These are phyloP conservation scores for Colletotrichum sp. DNA, from an alignment of 2,329 filamentous ascomycete genomes.

Conservation along the genomic window DNA sequence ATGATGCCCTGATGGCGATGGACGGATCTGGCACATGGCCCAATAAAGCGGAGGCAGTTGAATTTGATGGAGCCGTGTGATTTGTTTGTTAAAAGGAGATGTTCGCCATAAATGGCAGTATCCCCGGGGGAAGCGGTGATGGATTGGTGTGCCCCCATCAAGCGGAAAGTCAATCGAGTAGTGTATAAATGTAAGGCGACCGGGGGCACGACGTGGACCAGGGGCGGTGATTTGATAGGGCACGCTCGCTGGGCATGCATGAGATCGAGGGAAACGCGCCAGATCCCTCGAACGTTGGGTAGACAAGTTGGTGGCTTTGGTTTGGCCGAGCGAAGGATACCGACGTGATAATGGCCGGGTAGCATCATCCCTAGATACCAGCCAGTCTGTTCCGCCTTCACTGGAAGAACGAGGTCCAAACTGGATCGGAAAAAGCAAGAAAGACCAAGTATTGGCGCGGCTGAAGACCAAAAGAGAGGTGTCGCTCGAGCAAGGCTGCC, in stretches of 20 bases:
- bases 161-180: conserved; percentile 15
- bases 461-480: neutral
- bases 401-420: neutral
- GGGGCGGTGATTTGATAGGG: neutral
- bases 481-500: neutral
- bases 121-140: neutral
- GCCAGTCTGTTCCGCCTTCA: neutral
- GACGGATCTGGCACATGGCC: conserved; percentile 12
- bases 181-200: neutral
- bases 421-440: neutral
- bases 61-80: neutral
- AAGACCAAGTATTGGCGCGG: neutral
- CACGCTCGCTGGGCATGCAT: conserved; percentile 5
- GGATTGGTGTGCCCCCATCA: neutral
- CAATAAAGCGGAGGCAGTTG: neutral
- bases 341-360: neutral
- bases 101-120: conserved; percentile 1
- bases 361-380: neutral
- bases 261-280: conserved; percentile 11
- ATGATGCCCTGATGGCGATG: conserved; percentile 12
- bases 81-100: neutral
- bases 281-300: neutral
- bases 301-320: neutral
- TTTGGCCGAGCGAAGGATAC: neutral
- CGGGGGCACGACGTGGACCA: neutral